phyloP scores from a whole-genome alignment of 495 filamentous ascomycete species.

The Chlorociboria aeruginascens region DNA sequence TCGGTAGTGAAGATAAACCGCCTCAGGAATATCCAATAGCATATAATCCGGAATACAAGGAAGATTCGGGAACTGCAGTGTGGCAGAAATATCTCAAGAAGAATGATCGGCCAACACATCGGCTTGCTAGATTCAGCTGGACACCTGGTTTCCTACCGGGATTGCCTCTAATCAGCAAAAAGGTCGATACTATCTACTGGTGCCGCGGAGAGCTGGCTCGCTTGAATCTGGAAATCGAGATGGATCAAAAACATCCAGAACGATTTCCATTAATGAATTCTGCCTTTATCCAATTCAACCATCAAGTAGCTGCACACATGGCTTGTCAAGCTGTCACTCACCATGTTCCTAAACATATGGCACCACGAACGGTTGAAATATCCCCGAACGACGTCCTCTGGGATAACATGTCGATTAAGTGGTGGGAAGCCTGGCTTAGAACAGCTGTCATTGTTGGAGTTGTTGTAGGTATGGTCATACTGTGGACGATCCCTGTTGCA shows the following conservation, averaged over 20 bases:
- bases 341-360: slow-evolving; percentile 89
- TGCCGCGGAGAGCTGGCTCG: slow-evolving; percentile 80
- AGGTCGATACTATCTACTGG: slow-evolving; percentile 91
- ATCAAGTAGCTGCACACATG: slow-evolving; percentile 97
- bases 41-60: slow-evolving; percentile 49
- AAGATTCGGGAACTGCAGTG: slow-evolving; percentile 56
- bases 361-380: slow-evolving; percentile 83
- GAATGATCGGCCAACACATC: slow-evolving; percentile 77
- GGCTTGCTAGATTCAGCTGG: slow-evolving; percentile 65
- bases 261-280: slow-evolving; percentile 93
- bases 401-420: slow-evolving; percentile 95
- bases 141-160: slow-evolving; percentile 64
- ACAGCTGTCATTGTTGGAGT: slow-evolving; percentile 51
- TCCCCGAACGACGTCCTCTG: slow-evolving; percentile 89
- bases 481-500: slow-evolving; percentile 86
- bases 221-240: slow-evolving; percentile 85
- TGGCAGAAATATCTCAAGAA: slow-evolving; percentile 77
- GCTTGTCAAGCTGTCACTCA: slow-evolving; percentile 88
- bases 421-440: slow-evolving; percentile 84
- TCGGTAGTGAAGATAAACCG: slow-evolving; percentile 19
- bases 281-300: slow-evolving; percentile 97
- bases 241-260: slow-evolving; percentile 78
- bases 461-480: slow-evolving; percentile 66
- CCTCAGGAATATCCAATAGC: slow-evolving; percentile 55
- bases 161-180: slow-evolving; percentile 70